Evolutionary conservation across 2,329 filamentous ascomycete genomes (phyloP), one percentile per base, ranked within the genome.

Genomic region (Cytospora piceicola): DNA sequence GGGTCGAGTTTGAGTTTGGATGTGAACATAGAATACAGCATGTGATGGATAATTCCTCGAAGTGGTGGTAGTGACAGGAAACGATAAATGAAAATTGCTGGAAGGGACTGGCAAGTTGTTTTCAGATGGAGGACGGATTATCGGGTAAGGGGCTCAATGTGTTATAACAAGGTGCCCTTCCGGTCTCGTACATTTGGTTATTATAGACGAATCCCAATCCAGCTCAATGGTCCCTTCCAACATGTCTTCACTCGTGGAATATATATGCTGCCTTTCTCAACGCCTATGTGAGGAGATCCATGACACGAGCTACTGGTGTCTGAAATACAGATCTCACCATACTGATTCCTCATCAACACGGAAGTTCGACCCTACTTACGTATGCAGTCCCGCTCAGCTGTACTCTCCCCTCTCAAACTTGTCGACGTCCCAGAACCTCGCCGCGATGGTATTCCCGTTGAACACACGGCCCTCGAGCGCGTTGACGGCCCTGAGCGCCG

Each of bases 381-480:
- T 61, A 64, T 22, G 52, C 74, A 78, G 32, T 20, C 22, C 8
- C 12, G 3, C 9, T 53, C 59, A 67, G n/a, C 71, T 74, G 68
- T 85, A 86, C 24, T 87, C 76, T 0, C 90, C 90, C 61, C 82
- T 78, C 69, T 96, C 93, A 74, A 98, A 99, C 72, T 87, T 91
- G 54, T 94, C 92, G 7, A 82, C 82, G 72, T 96, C 88, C 76
- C 91, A 98, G 75, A 94, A 98, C 60, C 84, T 86, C 0, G 94
- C 92, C n/a, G 82, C 80, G 65, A 98, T 96, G 14, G 84, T 82
- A 75, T 96, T 96, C 5, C 92, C 94, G 70, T 93, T 94, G 76
- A 98, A 98, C 20, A 93, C 85, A 61, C 93, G 88, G 20, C 93
- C 93, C 73, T 97, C 88, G 51, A 97, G 85, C 14, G 93, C 93